phyloP scores from a whole-genome alignment of 2,329 filamentous ascomycete species.

The Fusarium penzigii region DNA sequence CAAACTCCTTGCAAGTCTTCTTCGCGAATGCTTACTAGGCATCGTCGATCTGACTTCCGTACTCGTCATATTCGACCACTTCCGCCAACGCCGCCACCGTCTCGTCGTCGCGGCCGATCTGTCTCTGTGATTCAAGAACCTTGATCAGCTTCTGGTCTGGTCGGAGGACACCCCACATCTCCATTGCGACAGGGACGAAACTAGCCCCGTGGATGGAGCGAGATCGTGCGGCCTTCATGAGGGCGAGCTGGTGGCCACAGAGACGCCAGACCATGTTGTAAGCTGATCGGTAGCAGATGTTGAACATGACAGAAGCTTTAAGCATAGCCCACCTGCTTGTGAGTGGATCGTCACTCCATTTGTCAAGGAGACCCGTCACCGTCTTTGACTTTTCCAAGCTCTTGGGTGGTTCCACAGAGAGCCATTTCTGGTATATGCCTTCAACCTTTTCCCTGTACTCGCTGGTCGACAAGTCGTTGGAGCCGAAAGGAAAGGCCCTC shows the following conservation, averaged over 20 bases:
- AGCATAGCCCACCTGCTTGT: slow-evolving; percentile 49
- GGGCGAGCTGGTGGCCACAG: slow-evolving; percentile 49
- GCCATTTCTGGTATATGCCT: slow-evolving; percentile 43
- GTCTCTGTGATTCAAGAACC: slow-evolving; percentile 17
- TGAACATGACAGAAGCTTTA: slow-evolving; percentile 52
- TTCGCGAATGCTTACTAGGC: slow-evolving; percentile 20
- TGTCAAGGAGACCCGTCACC: slow-evolving; percentile 30
- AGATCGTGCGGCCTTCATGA: slow-evolving; percentile 43
- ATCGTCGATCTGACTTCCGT: slow-evolving; percentile 33
- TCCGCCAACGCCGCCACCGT: slow-evolving; percentile 28
- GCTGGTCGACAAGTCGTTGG: slow-evolving; percentile 31
- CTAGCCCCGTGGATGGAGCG: slow-evolving; percentile 14
- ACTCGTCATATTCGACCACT: slow-evolving; percentile 30
- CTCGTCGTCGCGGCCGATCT: slow-evolving; percentile 21
- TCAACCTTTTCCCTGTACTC: slow-evolving; percentile 32
- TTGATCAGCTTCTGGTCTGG: slow-evolving; percentile 37
- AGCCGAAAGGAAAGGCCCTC: neutral
- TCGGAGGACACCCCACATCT: slow-evolving; percentile 37
- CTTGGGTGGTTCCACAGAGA: slow-evolving; percentile 40
- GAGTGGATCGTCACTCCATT: slow-evolving; percentile 20
- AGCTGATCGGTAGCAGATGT: slow-evolving; percentile 31
- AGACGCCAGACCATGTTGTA: slow-evolving; percentile 47
- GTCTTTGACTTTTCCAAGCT: slow-evolving; percentile 25
- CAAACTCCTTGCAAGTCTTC: slow-evolving; percentile 2
- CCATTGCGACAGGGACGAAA: slow-evolving; percentile 36